These are phyloP conservation scores for Trichophyton simii DNA, from an alignment of 2,329 filamentous ascomycete species.

Conservation along the genomic window DNA sequence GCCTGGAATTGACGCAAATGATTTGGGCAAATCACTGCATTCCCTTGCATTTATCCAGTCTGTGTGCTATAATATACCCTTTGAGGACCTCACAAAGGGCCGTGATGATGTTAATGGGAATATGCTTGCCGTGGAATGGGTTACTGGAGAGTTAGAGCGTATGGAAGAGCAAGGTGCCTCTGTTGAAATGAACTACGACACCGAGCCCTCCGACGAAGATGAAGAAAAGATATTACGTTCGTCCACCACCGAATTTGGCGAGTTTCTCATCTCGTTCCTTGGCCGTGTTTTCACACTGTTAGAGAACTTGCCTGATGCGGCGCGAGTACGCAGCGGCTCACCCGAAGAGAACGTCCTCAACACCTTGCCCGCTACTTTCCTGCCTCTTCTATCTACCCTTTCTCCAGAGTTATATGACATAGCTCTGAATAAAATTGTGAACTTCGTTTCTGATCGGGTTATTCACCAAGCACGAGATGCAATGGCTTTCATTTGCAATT, in stretches of 20 bases:
- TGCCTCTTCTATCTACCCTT: constrained; percentile 76
- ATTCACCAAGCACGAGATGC: constrained; percentile 94
- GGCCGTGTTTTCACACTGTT: constrained; percentile 90
- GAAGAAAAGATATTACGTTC: constrained; percentile 82
- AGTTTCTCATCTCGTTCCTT: constrained; percentile 81
- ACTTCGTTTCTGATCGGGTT: constrained; percentile 85
- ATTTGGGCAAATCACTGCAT: constrained; percentile 90
- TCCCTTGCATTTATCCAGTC: constrained; percentile 91
- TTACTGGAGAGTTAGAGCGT: constrained; percentile 83
- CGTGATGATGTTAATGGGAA: constrained; percentile 58
- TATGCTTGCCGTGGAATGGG: constrained; percentile 77
- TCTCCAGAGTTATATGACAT: constrained; percentile 90
- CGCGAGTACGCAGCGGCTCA: constrained; percentile 74
- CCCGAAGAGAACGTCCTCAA: constrained; percentile 97
- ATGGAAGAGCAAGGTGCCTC: constrained; percentile 81
- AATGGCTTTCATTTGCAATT: constrained; percentile 97
- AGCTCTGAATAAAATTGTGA: constrained; percentile 78
- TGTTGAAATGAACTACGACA: constrained; percentile 71
- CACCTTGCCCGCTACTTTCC: constrained; percentile 79
- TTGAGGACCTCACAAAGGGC: constrained; percentile 65
- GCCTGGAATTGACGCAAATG: constrained; percentile 94
- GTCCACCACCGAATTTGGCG: constrained; percentile 83
- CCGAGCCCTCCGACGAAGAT: constrained; percentile 69
- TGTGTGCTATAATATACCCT: constrained; percentile 90
- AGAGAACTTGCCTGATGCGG: constrained; percentile 87